Conservation (phyloP, 2,329 filamentous ascomycete genomes). For the Berkeleyomyces rouxiae region DNA sequence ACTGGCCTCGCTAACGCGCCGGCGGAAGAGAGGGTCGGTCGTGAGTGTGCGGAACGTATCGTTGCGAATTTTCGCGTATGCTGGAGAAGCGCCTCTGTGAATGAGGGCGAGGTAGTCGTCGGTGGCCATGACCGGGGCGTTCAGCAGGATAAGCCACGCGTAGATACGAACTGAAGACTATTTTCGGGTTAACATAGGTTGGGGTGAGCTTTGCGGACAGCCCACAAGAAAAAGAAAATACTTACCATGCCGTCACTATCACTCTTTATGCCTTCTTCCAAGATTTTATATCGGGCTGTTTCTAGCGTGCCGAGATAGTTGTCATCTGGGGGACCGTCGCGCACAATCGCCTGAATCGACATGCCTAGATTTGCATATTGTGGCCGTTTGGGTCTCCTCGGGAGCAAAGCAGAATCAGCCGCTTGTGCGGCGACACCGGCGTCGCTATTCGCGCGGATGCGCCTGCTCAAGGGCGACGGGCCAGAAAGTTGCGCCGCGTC, state of each 20-base stretch:
- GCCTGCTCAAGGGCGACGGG: constrained; percentile 27
- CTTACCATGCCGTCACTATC: constrained; percentile 68
- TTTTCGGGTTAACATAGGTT: neutral
- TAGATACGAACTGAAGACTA: constrained; percentile 89
- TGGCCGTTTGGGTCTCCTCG: constrained; percentile 19
- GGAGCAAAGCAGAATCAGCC: neutral
- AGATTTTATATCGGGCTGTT: constrained; percentile 54
- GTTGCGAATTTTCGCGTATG: constrained; percentile 94
- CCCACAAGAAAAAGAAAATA: neutral
- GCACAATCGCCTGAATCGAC: constrained; percentile 57
- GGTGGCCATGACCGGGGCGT: constrained; percentile 68
- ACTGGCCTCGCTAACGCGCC: constrained; percentile 87
- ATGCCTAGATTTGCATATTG: constrained; percentile 37
- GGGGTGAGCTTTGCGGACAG: neutral
- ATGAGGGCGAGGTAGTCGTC: constrained; percentile 81
- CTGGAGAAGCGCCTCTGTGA: constrained; percentile 82
- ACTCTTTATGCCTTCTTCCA: constrained; percentile 59
- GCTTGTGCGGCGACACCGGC: constrained; percentile 26
- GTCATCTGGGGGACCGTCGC: constrained; percentile 61
- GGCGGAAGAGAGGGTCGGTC: constrained; percentile 90
- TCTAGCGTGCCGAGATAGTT: constrained; percentile 51
- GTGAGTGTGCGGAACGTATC: constrained; percentile 95
- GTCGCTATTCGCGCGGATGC: constrained; percentile 59
- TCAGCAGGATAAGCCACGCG: constrained; percentile 85
- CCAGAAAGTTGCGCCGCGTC: constrained; percentile 17